Percentiles rank a stretch among this genome's conserved stretches.
Evolutionary conservation across 2,329 filamentous ascomycete species (phyloP).

Genomic region (Fusarium pininemorale): DNA sequence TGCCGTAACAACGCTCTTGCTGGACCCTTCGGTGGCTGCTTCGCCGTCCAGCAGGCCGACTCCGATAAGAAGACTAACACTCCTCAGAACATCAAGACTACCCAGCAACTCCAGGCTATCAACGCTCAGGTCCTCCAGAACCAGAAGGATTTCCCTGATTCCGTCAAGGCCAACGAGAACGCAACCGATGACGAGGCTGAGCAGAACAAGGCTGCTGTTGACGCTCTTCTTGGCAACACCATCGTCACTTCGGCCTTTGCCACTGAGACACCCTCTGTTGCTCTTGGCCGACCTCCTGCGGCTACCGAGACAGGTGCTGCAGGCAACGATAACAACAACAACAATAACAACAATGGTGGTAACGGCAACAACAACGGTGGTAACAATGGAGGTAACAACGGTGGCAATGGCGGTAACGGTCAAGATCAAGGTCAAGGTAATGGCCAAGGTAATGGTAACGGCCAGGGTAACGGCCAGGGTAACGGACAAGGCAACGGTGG

Average conservation of each 20-base stretch:
- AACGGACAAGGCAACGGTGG: neutral
- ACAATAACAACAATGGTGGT: slow-evolving; percentile 8
- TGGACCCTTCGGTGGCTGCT: slow-evolving; percentile 67
- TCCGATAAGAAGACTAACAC: slow-evolving; percentile 52
- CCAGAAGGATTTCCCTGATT: slow-evolving; percentile 56
- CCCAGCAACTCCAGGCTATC: slow-evolving; percentile 55
- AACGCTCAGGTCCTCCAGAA: slow-evolving; percentile 60
- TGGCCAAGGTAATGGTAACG: neutral
- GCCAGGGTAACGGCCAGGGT: neutral
- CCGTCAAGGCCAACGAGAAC: slow-evolving; percentile 54
- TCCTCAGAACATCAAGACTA: slow-evolving; percentile 56
- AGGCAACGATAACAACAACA: neutral
- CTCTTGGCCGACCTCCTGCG: slow-evolving; percentile 19
- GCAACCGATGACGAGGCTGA: slow-evolving; percentile 45
- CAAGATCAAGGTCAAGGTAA: neutral
- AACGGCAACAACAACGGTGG: neutral
- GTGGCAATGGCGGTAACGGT: neutral
- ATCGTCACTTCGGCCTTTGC: slow-evolving; percentile 45
- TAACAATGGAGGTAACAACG: slow-evolving; percentile 16
- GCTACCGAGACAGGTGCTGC: slow-evolving; percentile 5
- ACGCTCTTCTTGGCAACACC: slow-evolving; percentile 48
- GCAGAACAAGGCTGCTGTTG: slow-evolving; percentile 50
- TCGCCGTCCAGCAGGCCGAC: slow-evolving; percentile 65
- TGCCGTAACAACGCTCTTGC: slow-evolving; percentile 67
- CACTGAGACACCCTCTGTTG: slow-evolving; percentile 46